phyloP scores from a whole-genome alignment of 805 yeast species.

The Candida montana region DNA sequence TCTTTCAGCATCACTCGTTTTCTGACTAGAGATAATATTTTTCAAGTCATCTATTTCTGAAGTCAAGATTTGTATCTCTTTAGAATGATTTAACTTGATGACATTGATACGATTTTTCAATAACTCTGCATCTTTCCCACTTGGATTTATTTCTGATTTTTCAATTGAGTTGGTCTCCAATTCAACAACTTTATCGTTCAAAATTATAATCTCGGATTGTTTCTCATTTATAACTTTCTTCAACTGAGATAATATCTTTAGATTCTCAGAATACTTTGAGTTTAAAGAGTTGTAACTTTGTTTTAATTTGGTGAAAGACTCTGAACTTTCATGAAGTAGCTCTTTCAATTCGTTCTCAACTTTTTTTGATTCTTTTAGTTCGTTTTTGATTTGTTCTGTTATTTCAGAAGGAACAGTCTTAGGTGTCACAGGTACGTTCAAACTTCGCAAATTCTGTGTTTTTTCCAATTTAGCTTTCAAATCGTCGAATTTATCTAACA shows the following conservation, averaged over 20 bases:
- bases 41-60: conserved; percentile 14
- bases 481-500: conserved; percentile 5
- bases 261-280: conserved; percentile 14
- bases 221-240: conserved; percentile 18
- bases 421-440: neutral
- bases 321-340: conserved; percentile 12
- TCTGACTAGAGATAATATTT: neutral
- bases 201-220: conserved; percentile 10
- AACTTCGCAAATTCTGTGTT: neutral
- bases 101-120: conserved; percentile 19
- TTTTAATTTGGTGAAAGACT: conserved; percentile 11
- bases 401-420: neutral
- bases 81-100: conserved; percentile 19
- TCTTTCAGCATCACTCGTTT: conserved; percentile 7
- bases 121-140: conserved; percentile 18
- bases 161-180: conserved; percentile 16
- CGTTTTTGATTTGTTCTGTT: conserved; percentile 5
- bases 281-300: conserved; percentile 13
- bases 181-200: conserved; percentile 12
- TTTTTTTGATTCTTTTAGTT: conserved; percentile 10
- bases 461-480: neutral
- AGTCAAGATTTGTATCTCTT: conserved; percentile 17
- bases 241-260: conserved; percentile 6
- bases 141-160: conserved; percentile 5
- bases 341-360: conserved; percentile 16